Base-by-base conservation (phyloP, 1,284 basidiomycete genomes). In the Cryptococcus sp. region DNA sequence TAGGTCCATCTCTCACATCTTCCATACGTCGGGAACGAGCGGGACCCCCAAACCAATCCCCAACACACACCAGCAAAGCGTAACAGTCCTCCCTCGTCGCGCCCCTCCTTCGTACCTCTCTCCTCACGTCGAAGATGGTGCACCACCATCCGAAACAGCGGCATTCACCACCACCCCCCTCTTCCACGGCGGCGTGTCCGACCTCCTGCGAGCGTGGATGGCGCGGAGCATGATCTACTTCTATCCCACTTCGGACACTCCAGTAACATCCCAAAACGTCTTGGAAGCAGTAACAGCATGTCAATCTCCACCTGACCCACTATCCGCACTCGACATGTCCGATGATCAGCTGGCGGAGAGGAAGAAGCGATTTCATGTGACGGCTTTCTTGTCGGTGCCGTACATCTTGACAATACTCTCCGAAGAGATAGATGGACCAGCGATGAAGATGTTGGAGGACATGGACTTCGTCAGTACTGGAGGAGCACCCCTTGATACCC, bases 151-250 rank as follows among this genome's bases (percentile, higher is more conserved):
- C 1, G 60, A 67, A 48, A 57, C 67, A 8, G 66, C 72, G 11
- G 74, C 76, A 0, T 80, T 78, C 62, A 81, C 79, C 6, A 81
- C 80, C 1, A 80, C 80, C 0, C 80, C 80, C 0, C 75, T 81
- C 1, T 81, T 79, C 60, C 80, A 81, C 57, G 79, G 80, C n/a
- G 80, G 80, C 5, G 69, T 80, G 22, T 78, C 76, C 5, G 80
- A 80, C 60, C 67, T 80, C 1, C 64, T 81, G 1, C 69, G 80
- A 23, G 73, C 74, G 3, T 74, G 80, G 67, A 79, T 80, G 72
- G 74, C 77, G 6, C 61, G 73, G 25, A 74, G 73, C 45, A 69
- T 73, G 44, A 66, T 79, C 45, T 78, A 74, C 64, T 75, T 80
- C 55, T 79, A 76, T 50, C 75, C 79, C 1, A 74, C 70, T n/a